phyloP scores from a whole-genome alignment of 2,329 filamentous ascomycete genomes.

The Sarocladiaceae sp. region DNA sequence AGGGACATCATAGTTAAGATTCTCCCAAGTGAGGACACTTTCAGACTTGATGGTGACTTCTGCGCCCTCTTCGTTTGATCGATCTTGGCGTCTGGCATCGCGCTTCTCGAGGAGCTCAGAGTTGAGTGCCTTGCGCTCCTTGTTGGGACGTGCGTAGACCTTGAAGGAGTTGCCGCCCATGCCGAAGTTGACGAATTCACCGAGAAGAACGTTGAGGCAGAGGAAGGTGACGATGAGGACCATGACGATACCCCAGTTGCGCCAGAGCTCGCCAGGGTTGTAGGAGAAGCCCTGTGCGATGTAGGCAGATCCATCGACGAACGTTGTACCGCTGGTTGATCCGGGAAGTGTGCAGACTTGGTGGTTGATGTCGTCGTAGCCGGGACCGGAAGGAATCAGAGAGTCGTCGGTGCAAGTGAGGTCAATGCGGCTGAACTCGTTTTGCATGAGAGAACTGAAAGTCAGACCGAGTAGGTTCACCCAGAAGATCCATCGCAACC shows the following conservation, averaged over 20 bases:
- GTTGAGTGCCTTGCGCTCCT: constrained; percentile 64
- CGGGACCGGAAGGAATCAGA: constrained; percentile 66
- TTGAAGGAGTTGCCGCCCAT: constrained; percentile 78
- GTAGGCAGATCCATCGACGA: constrained; percentile 65
- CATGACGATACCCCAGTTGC: constrained; percentile 78
- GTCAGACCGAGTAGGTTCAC: constrained; percentile 70
- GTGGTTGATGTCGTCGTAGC: constrained; percentile 66
- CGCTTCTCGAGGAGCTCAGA: constrained; percentile 56
- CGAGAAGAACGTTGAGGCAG: constrained; percentile 68
- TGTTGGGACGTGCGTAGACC: constrained; percentile 68
- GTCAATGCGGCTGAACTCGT: constrained; percentile 70
- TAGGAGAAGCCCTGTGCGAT: constrained; percentile 67
- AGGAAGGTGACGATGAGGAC: constrained; percentile 74
- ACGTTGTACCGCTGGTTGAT: constrained; percentile 58
- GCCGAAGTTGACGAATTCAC: constrained; percentile 73
- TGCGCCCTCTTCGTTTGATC: constrained; percentile 37
- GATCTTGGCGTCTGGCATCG: constrained; percentile 47
- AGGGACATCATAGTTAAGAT: constrained; percentile 73
- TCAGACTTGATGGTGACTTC: constrained; percentile 56
- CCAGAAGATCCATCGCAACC: constrained; percentile 78
- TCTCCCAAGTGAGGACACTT: constrained; percentile 79
- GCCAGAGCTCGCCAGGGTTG: constrained; percentile 64
- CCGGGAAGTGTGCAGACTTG: constrained; percentile 81
- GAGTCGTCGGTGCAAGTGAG: constrained; percentile 65
- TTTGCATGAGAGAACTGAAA: constrained; percentile 78